These are phyloP conservation scores for Anisodus acutangulus DNA, from an alignment of 257 asterid species.

Conservation along the genomic window DNA sequence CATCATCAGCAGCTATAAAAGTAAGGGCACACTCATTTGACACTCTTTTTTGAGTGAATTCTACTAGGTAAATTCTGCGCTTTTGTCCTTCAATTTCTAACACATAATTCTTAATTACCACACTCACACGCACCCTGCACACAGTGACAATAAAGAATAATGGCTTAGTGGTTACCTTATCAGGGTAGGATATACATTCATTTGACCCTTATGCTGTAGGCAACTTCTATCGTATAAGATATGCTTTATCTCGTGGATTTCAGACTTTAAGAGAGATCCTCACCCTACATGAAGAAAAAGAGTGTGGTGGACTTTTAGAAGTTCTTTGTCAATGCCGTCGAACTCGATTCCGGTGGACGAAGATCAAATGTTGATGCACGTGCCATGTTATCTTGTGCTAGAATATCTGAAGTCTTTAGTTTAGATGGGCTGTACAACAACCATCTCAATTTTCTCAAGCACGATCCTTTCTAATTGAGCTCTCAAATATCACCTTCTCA, in stretches of 20 bases:
- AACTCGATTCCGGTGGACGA: not conserved
- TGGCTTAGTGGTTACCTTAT: no score
- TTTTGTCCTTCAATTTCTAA: no score
- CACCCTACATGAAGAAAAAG: conserved; percentile 13
- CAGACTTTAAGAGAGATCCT: conserved; percentile 25
- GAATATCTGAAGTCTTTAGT: not conserved
- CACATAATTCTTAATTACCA: not conserved
- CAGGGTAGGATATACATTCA: no score
- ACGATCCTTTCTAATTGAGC: not conserved
- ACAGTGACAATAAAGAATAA: not conserved
- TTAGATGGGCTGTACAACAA: not conserved
- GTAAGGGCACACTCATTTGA: no score
- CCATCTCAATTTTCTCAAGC: no score
- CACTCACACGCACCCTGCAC: not conserved
- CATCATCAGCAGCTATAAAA: no score
- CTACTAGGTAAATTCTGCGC: no score
- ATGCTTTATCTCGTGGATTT: conserved; percentile 26
- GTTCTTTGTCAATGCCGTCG: conserved; percentile 13
- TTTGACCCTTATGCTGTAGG: not conserved
- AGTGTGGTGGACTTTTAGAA: conserved; percentile 1
- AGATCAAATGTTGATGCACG: not conserved
- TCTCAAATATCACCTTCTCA: not conserved
- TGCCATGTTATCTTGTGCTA: not conserved
- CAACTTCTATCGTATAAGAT: not conserved
- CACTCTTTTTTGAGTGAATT: no score